Conservation (phyloP, 805 yeast genomes). For the Monosporozyma yasuniensis region DNA sequence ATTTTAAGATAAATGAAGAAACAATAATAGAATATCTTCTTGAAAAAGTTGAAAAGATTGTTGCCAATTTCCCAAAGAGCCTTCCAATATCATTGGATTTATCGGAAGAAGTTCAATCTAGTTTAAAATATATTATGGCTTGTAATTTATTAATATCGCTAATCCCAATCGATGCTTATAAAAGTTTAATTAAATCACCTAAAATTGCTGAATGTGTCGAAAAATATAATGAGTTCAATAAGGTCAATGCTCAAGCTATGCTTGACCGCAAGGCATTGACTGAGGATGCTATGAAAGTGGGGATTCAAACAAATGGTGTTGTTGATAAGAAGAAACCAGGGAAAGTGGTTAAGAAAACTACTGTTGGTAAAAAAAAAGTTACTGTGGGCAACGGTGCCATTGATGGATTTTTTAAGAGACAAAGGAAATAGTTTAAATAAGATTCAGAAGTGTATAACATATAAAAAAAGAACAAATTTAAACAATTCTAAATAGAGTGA, state of each 20-base stretch:
- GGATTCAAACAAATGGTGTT: conserved; percentile 13
- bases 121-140: conserved; percentile 31
- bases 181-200: conserved; percentile 9
- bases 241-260: conserved; percentile 10
- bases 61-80: conserved; percentile 32
- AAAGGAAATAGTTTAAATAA: conserved; percentile 9
- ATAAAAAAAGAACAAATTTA: neutral
- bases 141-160: conserved; percentile 39
- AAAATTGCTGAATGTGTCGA: conserved; percentile 28
- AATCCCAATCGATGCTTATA: conserved; percentile 37
- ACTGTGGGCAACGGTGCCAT: conserved; percentile 58
- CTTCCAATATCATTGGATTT: conserved; percentile 25
- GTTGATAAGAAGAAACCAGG: conserved; percentile 6
- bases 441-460: neutral
- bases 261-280: conserved; percentile 25
- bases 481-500: neutral
- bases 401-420: conserved; percentile 55
- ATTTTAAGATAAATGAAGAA: conserved; percentile 36
- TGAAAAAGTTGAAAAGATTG: conserved; percentile 32
- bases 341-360: conserved; percentile 20
- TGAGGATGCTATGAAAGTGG: conserved; percentile 26
- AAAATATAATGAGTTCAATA: conserved; percentile 24
- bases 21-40: conserved; percentile 35
- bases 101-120: conserved; percentile 29
- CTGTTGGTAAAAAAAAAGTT: conserved; percentile 34